Conservation (phyloP, 2,329 filamentous ascomycete genomes). For the Fusarium sp. region DNA sequence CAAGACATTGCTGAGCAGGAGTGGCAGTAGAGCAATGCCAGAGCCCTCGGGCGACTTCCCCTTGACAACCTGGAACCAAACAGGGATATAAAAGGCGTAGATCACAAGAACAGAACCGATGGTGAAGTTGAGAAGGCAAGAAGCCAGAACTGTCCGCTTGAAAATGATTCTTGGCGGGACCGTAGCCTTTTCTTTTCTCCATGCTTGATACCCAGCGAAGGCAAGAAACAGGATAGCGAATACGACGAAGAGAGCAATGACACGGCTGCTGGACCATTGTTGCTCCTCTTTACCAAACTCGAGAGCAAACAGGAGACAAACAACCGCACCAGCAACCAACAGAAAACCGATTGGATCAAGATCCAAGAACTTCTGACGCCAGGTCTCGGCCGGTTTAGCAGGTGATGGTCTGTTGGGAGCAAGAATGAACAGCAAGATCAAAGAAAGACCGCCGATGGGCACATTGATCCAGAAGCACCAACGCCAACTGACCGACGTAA, state of each 20-base stretch:
- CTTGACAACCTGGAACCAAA: conserved; percentile 29
- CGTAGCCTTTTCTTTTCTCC: conserved; percentile 17
- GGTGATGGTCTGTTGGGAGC: conserved; percentile 13
- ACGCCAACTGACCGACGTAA: conserved; percentile 24
- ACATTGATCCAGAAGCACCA: conserved; percentile 39
- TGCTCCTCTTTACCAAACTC: conserved; percentile 17
- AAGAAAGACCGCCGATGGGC: conserved; percentile 14
- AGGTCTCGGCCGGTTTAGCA: neutral
- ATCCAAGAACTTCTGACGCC: conserved; percentile 16
- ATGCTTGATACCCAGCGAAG: conserved; percentile 14
- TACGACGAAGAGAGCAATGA: conserved; percentile 14
- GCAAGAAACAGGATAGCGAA: conserved; percentile 1
- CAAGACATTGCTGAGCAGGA: conserved; percentile 9
- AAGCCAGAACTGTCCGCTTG: conserved; percentile 4
- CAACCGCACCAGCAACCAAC: conserved; percentile 16
- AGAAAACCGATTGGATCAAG: conserved; percentile 18
- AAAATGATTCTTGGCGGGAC: conserved; percentile 4
- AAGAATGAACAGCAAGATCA: conserved; percentile 1
- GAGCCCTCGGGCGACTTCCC: conserved; percentile 8
- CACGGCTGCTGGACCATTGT: neutral
- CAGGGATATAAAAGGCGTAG: conserved; percentile 19
- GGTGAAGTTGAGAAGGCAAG: neutral
- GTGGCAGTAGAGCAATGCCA: conserved; percentile 7
- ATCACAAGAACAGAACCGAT: conserved; percentile 11
- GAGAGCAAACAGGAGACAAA: conserved; percentile 20